phyloP scores from a whole-genome alignment of 2,329 filamentous ascomycete genomes.

The Diaporthe amygdali region DNA sequence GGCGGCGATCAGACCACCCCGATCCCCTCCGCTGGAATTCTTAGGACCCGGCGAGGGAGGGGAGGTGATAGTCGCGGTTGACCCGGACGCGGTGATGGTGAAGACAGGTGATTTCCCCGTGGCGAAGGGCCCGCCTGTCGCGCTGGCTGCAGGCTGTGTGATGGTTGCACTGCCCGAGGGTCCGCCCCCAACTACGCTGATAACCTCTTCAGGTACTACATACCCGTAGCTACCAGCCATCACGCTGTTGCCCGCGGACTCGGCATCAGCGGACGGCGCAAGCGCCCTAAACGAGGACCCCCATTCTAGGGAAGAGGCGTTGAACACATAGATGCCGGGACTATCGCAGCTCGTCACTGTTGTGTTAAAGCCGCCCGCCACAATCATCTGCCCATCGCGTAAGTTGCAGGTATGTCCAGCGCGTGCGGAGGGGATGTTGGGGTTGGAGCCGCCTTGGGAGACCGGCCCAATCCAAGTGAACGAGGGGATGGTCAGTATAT shows the following conservation, averaged over 20 bases:
- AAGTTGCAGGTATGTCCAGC: slow-evolving; percentile 74
- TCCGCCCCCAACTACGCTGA: slow-evolving; percentile 47
- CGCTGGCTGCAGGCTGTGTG: slow-evolving; percentile 65
- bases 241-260: slow-evolving; percentile 54
- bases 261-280: slow-evolving; percentile 49
- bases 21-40: slow-evolving; percentile 19
- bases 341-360: slow-evolving; percentile 66
- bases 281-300: slow-evolving; percentile 65
- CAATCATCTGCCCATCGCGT: slow-evolving; percentile 73
- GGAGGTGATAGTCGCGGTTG: slow-evolving; percentile 49
- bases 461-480: slow-evolving; percentile 77
- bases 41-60: slow-evolving; percentile 46
- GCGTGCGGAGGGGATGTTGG: slow-evolving; percentile 60
- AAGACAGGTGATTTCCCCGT: slow-evolving; percentile 74
- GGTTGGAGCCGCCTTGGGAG: slow-evolving; percentile 49
- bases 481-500: slow-evolving; percentile 74
- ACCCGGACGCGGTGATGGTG: slow-evolving; percentile 61
- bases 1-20: slow-evolving; percentile 49
- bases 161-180: slow-evolving; percentile 58
- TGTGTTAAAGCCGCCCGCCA: slow-evolving; percentile 73
- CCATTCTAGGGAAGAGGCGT: slow-evolving; percentile 70
- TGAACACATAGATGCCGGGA: slow-evolving; percentile 76
- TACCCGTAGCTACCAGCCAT: slow-evolving; percentile 68
- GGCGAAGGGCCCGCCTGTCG: slow-evolving; percentile 72
- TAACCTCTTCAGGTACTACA: slow-evolving; percentile 66